These are phyloP conservation scores for Andrographis paniculata DNA, from an alignment of 305 asterid genomes.

Conservation along the genomic window DNA sequence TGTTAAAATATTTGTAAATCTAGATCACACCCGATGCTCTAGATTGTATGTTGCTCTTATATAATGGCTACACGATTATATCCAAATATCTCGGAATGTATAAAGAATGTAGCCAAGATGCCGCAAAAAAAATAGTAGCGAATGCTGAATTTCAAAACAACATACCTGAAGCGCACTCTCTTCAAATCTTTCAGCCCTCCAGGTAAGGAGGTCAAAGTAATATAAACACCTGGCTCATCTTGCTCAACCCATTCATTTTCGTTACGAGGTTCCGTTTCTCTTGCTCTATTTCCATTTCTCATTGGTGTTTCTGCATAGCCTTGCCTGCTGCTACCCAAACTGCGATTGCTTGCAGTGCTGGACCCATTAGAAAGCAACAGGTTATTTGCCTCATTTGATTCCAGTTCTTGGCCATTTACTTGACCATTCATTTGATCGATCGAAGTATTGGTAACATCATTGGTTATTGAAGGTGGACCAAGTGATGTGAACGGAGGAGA, in stretches of 20 bases:
- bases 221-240: slow-evolving; percentile 97
- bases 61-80: no score
- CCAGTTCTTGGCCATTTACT: slow-evolving; percentile 42
- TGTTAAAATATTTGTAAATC: no score
- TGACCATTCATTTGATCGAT: slow-evolving; percentile 39
- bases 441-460: slow-evolving; percentile 39
- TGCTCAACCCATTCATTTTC: slow-evolving; percentile 98
- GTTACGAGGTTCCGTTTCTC: slow-evolving; percentile 57
- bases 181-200: slow-evolving; percentile 93
- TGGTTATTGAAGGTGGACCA: slow-evolving; percentile 28
- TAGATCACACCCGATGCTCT: no score
- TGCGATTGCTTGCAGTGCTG: slow-evolving; percentile 41
- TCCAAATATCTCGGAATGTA: background rate
- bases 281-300: slow-evolving; percentile 58
- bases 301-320: slow-evolving; percentile 43
- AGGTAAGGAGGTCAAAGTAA: slow-evolving; percentile 88
- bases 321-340: slow-evolving; percentile 50
- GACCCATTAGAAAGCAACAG: slow-evolving; percentile 52
- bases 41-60: no score
- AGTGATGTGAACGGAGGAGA: slow-evolving; percentile 44
- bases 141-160: slow-evolving; percentile 17
- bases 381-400: slow-evolving; percentile 39
- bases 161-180: slow-evolving; percentile 98
- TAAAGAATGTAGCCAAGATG: background rate
- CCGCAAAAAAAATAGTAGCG: background rate